Base-by-base conservation (phyloP, 805 yeast genomes). In the Candida boidinii region DNA sequence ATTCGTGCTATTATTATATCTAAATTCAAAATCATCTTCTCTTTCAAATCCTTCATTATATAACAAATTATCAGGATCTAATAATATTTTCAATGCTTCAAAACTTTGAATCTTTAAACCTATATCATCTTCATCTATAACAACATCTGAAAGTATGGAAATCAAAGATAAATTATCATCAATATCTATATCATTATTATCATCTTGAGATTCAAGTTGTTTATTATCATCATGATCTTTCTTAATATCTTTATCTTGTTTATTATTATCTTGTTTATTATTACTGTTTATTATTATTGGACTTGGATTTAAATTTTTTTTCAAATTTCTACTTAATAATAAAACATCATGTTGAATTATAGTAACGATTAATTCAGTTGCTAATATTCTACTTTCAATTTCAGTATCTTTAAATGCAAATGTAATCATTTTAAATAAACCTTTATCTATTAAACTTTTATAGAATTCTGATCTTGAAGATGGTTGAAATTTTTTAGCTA, bases 271-370 rank as follows among this genome's bases (percentile, higher is more conserved):
- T 11, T 20, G 14, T 12, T 28, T 18, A 5, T 20, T 23, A 17
- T n/a, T n/a, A n/a, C 23, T 15, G 14, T 25, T 11, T 14, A 22
- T 22, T 29, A 31, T 23, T 28, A 26, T 17, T 29, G 16, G 2
- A 28, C 28, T 11, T 34, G 35, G 11, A 26, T 32, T 22, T 26
- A 48, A 10, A 26, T 30, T 8, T 46, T 51, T 6, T 37, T 42
- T 11, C 12, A 11, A 12, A 38, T 26, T 15, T 43, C n/a, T 47
- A 43, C 60, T 66, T 23, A 84, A 74, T 26, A 83, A 54, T 12
- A 76, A 54, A 8, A 83, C 78, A 48, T 87, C 95, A 44, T 83
- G 90, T 38, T 88, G 96, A 17, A 88, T 79, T 4, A 87, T 77
- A 1, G 86, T 64, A 7, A 83, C 81, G 12, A 88, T 70, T 7